Base-by-base conservation (phyloP, 768 basidiomycete genomes). In the Lactarius deliciosus region DNA sequence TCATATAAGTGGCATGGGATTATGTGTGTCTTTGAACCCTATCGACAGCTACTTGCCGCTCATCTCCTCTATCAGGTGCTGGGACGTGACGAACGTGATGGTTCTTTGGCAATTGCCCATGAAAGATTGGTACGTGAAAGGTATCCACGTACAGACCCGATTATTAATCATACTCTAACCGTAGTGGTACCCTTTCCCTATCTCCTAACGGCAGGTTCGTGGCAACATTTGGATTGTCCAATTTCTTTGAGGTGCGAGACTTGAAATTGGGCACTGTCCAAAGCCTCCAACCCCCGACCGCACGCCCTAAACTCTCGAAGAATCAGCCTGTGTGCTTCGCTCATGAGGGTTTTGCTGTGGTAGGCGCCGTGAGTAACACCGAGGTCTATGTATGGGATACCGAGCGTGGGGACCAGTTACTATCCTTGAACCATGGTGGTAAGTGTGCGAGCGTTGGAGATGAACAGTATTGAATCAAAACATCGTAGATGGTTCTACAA, bases 61-160 rank as follows among this genome's bases (percentile, higher is more conserved):
- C 45, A 45, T 11, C 13, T 32, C 30, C 22, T 55, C 18, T 28
- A 1, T 30, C 13, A 55, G 30, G 22, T 55, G 54, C 28, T 28
- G 25, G 54, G 54, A 55, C 16, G 54, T 55, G 13, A 30, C 9
- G 8, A 55, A 55, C 6, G 15, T 55, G 28, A 55, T 18, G 9
- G 54, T 55, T 32, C 54, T 55, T 18, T 55, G 54, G 54, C 54
- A 55, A 32, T 55, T 55, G 54, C 54, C 54, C 25, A 55, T 55
- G 54, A 13, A 55, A 18, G 54, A 55, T 13, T 55, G 54, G 18
- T 32, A 55, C 4, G 28, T 32, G 45, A 8, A 30, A 15, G 11
- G 25, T 28, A 28, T 55, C 16, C 5, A 13, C 15, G 8, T 54
- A 4, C 30, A 18, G 18, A 55, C 9, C 1, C 3, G 3, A 20